Evolutionary conservation across 2,329 filamentous ascomycete species (phyloP).

Genomic region (Microdochium trichocladiopsis): DNA sequence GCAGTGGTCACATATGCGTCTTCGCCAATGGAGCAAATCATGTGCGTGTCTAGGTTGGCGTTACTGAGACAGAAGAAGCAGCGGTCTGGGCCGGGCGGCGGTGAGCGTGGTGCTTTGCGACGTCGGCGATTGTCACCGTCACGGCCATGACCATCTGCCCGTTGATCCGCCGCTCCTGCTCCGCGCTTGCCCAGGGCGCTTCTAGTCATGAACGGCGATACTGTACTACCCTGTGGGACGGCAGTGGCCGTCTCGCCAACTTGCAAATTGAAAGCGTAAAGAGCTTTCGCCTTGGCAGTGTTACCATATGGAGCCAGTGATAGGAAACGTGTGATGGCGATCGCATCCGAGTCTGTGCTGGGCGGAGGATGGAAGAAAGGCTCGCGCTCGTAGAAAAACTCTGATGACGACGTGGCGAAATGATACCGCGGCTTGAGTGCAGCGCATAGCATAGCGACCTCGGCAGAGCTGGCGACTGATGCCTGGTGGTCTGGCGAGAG

Average conservation of each 20-base stretch:
- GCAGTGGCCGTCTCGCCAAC: conserved; percentile 50
- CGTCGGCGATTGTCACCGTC: conserved; percentile 33
- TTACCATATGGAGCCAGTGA: conserved; percentile 79
- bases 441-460: conserved; percentile 71
- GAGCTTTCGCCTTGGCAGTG: conserved; percentile 66
- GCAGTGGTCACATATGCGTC: conserved; percentile 86
- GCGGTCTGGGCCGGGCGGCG: conserved; percentile 63
- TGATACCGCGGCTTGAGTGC: conserved; percentile 88
- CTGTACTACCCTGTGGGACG: conserved; percentile 65
- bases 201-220: conserved; percentile 59
- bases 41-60: conserved; percentile 73
- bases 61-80: conserved; percentile 98
- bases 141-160: conserved; percentile 29
- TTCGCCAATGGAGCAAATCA: conserved; percentile 83
- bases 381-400: conserved; percentile 82
- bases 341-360: conserved; percentile 36
- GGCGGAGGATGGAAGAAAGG: conserved; percentile 69
- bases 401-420: conserved; percentile 59
- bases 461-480: conserved; percentile 49
- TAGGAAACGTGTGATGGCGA: conserved; percentile 77
- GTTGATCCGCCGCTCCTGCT: conserved; percentile 27
- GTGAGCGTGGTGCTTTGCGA: conserved; percentile 33
- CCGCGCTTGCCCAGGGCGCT: conserved; percentile 50
- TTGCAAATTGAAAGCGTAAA: conserved; percentile 73
- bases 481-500: conserved; percentile 46